Conservation (phyloP, 805 yeast species). For the Peterozyma xylosa region DNA sequence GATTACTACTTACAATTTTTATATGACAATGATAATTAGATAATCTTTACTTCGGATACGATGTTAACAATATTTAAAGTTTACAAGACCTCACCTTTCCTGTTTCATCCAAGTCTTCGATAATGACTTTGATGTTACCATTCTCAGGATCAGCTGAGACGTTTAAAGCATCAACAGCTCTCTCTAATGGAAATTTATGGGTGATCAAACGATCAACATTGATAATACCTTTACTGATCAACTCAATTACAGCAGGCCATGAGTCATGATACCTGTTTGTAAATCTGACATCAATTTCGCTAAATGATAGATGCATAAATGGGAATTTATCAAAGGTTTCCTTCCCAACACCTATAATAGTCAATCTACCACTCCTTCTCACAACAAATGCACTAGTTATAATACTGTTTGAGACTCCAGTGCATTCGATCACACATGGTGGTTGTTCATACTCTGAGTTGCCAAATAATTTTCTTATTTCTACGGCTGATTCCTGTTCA, state of each 20-base stretch:
- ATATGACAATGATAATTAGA: no score
- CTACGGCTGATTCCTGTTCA: constrained; percentile 29
- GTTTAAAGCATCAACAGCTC: constrained; percentile 38
- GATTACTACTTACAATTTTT: constrained; percentile 56
- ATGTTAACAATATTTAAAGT: no score
- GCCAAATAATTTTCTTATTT: constrained; percentile 28
- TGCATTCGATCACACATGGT: constrained; percentile 41
- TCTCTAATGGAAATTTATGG: constrained; percentile 37
- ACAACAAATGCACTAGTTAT: constrained; percentile 37
- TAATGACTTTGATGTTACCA: constrained; percentile 41
- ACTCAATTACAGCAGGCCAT: constrained; percentile 49
- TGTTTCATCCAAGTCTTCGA: constrained; percentile 21
- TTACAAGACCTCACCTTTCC: no score
- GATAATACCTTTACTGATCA: constrained; percentile 36
- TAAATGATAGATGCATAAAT: constrained; percentile 45
- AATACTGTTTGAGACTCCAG: constrained; percentile 46
- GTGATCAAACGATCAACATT: constrained; percentile 41
- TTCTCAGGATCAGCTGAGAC: constrained; percentile 30
- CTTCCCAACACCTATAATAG: constrained; percentile 46
- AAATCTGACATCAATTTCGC: constrained; percentile 43
- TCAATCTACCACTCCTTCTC: constrained; percentile 38
- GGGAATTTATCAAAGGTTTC: constrained; percentile 39
- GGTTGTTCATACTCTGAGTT: constrained; percentile 29
- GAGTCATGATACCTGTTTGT: constrained; percentile 48
- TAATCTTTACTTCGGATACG: no score